phyloP scores from a whole-genome alignment of 2,329 filamentous ascomycete species.

The Sporothrix variecibatus region DNA sequence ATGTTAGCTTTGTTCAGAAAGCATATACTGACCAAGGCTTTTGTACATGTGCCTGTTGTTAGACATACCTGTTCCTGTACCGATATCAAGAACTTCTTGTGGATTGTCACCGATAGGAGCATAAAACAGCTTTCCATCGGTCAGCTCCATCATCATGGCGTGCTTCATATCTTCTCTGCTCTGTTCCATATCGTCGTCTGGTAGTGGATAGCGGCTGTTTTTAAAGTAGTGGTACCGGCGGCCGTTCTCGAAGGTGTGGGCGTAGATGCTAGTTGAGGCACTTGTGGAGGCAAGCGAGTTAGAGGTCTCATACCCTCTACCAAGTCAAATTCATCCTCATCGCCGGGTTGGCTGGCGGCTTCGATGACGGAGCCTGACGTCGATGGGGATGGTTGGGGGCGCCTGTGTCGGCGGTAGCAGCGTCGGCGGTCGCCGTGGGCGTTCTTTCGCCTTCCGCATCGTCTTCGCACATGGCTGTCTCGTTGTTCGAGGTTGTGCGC shows the following conservation, averaged over 20 bases:
- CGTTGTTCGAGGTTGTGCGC: not conserved
- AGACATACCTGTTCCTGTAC: slow-evolving; percentile 49
- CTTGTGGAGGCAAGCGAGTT: slow-evolving; percentile 33
- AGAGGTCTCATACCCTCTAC: slow-evolving; percentile 31
- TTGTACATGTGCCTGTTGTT: not conserved
- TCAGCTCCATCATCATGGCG: slow-evolving; percentile 49
- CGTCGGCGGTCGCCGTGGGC: not conserved
- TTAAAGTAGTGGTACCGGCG: slow-evolving; percentile 37
- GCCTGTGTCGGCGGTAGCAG: not conserved
- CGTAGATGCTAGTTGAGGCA: slow-evolving; percentile 34
- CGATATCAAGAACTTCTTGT: slow-evolving; percentile 50
- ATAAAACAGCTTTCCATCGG: slow-evolving; percentile 46
- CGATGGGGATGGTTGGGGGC: not conserved
- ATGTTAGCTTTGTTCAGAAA: not conserved
- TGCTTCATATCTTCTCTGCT: slow-evolving; percentile 50
- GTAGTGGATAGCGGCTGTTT: slow-evolving; percentile 36
- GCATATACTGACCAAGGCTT: too few relatives aligned
- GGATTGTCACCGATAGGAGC: slow-evolving; percentile 45
- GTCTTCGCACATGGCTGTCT: slow-evolving; percentile 11
- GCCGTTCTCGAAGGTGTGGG: slow-evolving; percentile 35
- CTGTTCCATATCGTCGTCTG: slow-evolving; percentile 50
- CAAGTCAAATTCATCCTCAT: slow-evolving; percentile 32
- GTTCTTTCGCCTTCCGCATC: not conserved
- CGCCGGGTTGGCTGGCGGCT: slow-evolving; percentile 29
- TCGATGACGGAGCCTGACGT: slow-evolving; percentile 28